phyloP scores from a whole-genome alignment of 495 filamentous ascomycete species.

The Hyaloscypha hepaticicola region DNA sequence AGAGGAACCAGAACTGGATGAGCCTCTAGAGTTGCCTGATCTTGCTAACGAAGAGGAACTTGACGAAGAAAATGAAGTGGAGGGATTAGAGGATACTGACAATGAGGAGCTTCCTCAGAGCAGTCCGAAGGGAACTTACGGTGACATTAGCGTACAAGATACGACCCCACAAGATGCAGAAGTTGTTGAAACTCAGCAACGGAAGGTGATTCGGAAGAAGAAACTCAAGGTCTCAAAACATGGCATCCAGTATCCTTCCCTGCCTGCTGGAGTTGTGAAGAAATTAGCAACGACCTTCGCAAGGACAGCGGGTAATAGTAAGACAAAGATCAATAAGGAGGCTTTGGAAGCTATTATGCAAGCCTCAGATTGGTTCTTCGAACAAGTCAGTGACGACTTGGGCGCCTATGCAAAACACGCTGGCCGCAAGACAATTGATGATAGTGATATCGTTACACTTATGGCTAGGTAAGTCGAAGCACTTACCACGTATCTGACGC shows the following conservation, averaged over 20 bases:
- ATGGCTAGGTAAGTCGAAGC: conserved; percentile 64
- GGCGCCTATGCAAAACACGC: conserved; percentile 78
- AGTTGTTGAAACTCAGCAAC: not conserved
- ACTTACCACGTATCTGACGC: not conserved
- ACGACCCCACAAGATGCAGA: not conserved
- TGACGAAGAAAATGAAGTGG: conserved; percentile 27
- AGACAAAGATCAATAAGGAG: conserved; percentile 67
- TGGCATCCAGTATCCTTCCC: conserved; percentile 71
- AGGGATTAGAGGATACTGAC: conserved; percentile 30
- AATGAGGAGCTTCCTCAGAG: conserved; percentile 29
- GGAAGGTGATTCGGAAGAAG: conserved; percentile 38
- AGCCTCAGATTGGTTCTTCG: conserved; percentile 86
- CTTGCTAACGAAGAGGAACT: not conserved
- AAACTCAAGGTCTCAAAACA: conserved; percentile 64
- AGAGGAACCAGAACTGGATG: conserved; percentile 12
- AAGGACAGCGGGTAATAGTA: conserved; percentile 55
- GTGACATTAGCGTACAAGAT: conserved; percentile 10
- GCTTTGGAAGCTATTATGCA: conserved; percentile 71
- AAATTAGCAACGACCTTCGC: conserved; percentile 72
- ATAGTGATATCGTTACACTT: conserved; percentile 75
- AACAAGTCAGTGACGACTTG: conserved; percentile 78
- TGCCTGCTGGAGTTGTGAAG: conserved; percentile 70
- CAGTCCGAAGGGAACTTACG: conserved; percentile 23
- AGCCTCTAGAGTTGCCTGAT: not conserved
- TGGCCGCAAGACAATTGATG: conserved; percentile 79